Evolutionary conservation across 345 rosid species (phyloP).

Genomic region (Luvunga scandens): DNA sequence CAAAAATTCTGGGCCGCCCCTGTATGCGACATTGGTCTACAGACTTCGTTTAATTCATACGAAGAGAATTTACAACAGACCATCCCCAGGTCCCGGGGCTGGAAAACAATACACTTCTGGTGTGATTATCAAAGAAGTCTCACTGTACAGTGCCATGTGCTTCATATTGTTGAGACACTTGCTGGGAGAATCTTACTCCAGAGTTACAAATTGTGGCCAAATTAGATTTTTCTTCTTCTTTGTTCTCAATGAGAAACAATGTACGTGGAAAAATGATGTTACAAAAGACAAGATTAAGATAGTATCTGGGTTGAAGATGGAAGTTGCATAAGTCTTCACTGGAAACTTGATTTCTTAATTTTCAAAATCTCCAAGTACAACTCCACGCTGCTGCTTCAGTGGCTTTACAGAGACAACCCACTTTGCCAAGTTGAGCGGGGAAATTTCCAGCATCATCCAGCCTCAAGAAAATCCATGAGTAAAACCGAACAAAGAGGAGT

Average conservation of each 20-base stretch:
- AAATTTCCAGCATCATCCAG: not conserved
- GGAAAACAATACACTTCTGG: not conserved
- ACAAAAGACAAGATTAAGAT: not conserved
- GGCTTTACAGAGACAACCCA: not conserved
- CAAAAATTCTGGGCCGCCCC: too few species aligned
- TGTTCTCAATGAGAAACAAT: not conserved
- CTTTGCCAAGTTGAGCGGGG: not conserved
- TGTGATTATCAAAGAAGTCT: not conserved
- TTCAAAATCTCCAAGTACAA: not conserved
- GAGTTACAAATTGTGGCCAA: not conserved
- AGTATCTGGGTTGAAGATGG: not conserved
- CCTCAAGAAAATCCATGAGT: not conserved
- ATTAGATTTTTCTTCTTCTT: not conserved
- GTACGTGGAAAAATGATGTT: not conserved
- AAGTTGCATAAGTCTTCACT: not conserved
- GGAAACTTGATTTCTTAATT: not conserved
- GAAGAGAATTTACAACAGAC: not conserved
- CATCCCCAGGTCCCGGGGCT: not conserved
- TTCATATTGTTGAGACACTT: not conserved
- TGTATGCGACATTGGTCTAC: too few species aligned
- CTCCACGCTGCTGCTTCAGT: not conserved
- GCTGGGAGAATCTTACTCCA: not conserved
- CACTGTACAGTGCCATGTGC: not conserved
- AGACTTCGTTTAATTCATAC: not conserved
- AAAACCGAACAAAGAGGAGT: not conserved